Base-by-base conservation (phyloP, 2,329 filamentous ascomycete genomes). In the Pseudogymnoascus pannorum region DNA sequence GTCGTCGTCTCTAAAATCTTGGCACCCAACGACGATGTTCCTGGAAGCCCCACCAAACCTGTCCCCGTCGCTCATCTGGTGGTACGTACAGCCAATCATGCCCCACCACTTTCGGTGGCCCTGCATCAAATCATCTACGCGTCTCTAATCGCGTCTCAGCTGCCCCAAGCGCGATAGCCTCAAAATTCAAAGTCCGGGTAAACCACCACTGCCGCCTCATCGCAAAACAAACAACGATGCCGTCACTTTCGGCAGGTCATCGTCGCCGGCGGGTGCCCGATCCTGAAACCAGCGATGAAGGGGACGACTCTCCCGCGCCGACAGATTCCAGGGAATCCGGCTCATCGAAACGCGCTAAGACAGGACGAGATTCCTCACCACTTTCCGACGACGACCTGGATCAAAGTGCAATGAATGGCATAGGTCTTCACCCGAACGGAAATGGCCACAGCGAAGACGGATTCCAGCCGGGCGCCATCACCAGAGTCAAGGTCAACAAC, bases 401-500 rank as follows among this genome's bases (percentile, higher is more conserved):
- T 54, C 48, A 54, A 29, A 54, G 48, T 6, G 14, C 48, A 54
- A 54, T 54, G 48, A 54, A 54, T 12, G 48, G 26, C 26, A 54
- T 31, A 31, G 1, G n/a, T 7, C 26, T 54, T n/a, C 57, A 7
- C 12, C 20, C 5, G 14, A 58, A 58, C 18, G 31, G 57, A 16
- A 61, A 58, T 29, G 44, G 36, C 42, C 24, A 38, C n/a, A 35
- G 48, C 59, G 42, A 61, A 14, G 29, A n/a, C n/a, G 57, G 35
- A n/a, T 70, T 70, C 57, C 64, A 67, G 65, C 86, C 92, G 2
- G 94, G 94, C 9, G 88, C 94, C 8, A 95, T 99, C 67, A 86
- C 97, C 57, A 85, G 92, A 35, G 91, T 99, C 57, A 88, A 86
- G 67, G 81, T 97, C 48, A 83, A 82, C 57, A 90, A 97, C 74